Evolutionary conservation across 495 filamentous ascomycete species (phyloP).

Genomic region (Xylaria castorea): DNA sequence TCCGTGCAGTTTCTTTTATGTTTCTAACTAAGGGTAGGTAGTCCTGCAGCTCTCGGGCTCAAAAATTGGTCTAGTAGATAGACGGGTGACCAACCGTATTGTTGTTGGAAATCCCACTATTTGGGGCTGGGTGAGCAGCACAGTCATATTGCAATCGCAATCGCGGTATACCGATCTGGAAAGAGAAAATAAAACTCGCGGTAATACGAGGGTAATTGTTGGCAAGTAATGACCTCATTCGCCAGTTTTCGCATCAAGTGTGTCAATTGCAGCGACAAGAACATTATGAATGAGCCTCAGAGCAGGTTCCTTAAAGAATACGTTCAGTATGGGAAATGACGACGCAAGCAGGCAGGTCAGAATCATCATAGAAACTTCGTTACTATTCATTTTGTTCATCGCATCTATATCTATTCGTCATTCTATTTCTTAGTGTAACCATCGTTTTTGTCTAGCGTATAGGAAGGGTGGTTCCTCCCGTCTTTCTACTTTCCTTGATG

Average conservation of each 20-base stretch:
- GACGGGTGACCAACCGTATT: too few species aligned
- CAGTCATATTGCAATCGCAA: too few species aligned
- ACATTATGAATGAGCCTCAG: not conserved
- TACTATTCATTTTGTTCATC: not conserved
- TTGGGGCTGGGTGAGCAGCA: not conserved
- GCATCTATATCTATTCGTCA: conserved; percentile 3
- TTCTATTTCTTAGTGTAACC: not conserved
- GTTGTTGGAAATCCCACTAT: too few species aligned
- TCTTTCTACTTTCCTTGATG: conserved; percentile 49
- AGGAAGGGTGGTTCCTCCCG: not conserved
- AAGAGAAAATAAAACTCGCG: not conserved
- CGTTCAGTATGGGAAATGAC: not conserved
- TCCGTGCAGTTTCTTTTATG: not conserved
- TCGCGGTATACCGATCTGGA: not conserved
- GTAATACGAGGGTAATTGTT: not conserved
- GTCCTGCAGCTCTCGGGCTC: not conserved
- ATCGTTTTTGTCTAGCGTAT: conserved; percentile 9
- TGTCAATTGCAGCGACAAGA: not conserved
- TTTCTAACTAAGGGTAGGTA: not conserved
- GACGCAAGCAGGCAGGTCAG: not conserved
- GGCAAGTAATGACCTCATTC: not conserved
- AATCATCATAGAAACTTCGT: not conserved
- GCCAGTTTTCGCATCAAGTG: not conserved
- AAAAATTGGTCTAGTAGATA: not conserved
- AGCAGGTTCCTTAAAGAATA: not conserved